A percentile compares a stretch with the other conserved stretches of the same genome.
Evolutionary conservation across 441 rosid genomes (phyloP).

Genomic region (Syzygium malaccense): DNA sequence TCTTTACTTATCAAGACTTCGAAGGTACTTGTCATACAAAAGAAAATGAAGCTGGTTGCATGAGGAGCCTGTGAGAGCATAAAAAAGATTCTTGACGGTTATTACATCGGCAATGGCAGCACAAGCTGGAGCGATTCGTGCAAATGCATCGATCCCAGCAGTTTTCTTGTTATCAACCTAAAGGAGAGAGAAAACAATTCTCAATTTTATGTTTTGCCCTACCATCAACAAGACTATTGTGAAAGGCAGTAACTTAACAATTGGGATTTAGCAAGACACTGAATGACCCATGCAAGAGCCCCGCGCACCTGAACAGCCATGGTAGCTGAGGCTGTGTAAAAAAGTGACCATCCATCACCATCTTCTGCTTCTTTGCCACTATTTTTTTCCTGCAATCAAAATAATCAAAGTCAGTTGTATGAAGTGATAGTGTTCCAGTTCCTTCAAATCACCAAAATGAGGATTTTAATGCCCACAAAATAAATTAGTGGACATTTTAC

Average conservation of each 20-base stretch:
- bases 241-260: background rate
- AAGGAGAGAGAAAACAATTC: background rate
- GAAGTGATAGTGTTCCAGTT: background rate
- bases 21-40: constrained; percentile 81
- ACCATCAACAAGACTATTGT: background rate
- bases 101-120: constrained; percentile 74
- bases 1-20: constrained; percentile 78
- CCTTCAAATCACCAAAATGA: background rate
- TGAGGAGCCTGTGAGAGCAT: constrained; percentile 67
- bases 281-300: constrained; percentile 1
- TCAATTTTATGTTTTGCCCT: background rate
- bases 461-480: background rate
- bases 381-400: constrained; percentile 38
- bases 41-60: constrained; percentile 71
- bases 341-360: constrained; percentile 68
- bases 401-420: background rate
- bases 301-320: constrained; percentile 71
- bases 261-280: background rate
- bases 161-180: constrained; percentile 81
- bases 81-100: constrained; percentile 80
- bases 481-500: background rate
- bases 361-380: constrained; percentile 48
- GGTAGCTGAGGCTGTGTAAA: constrained; percentile 62
- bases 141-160: constrained; percentile 79
- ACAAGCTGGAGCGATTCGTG: constrained; percentile 81